Conservation (phyloP, 2,329 filamentous ascomycete species). For the Diplodia corticola region DNA sequence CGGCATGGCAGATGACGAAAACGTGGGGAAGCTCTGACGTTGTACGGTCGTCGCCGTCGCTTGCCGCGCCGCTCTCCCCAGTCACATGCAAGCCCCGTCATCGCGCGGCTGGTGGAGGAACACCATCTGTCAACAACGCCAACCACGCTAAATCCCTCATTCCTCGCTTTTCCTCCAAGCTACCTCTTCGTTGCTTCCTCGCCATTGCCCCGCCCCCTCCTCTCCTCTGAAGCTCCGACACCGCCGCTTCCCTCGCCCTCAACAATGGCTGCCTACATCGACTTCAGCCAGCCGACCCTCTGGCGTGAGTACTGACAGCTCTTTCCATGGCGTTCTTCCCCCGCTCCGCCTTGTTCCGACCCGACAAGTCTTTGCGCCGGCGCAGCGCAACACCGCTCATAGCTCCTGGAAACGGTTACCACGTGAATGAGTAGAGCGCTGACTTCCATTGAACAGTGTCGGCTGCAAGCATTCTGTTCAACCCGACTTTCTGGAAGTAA, state of each 20-base stretch:
- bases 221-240: neutral
- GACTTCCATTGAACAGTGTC: constrained; percentile 60
- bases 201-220: neutral
- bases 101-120: constrained; percentile 2
- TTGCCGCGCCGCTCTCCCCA: constrained; percentile 2
- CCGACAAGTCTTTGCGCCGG: neutral
- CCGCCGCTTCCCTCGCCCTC: neutral
- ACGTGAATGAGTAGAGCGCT: neutral
- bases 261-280: constrained; percentile 34
- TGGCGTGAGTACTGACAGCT: constrained; percentile 43
- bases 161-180: constrained; percentile 30
- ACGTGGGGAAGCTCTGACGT: constrained; percentile 19
- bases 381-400: neutral
- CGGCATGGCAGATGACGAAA: neutral
- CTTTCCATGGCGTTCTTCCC: constrained; percentile 2
- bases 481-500: constrained; percentile 99
- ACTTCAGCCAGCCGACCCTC: constrained; percentile 49
- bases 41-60: neutral
- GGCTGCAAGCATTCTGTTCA: constrained; percentile 81
- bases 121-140: constrained; percentile 27
- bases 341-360: neutral
- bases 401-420: neutral
- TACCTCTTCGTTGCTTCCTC: neutral
- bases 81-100: constrained; percentile 19
- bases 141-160: constrained; percentile 30